Base-by-base conservation (phyloP, 768 basidiomycete genomes). In the Mycena haematopus region DNA sequence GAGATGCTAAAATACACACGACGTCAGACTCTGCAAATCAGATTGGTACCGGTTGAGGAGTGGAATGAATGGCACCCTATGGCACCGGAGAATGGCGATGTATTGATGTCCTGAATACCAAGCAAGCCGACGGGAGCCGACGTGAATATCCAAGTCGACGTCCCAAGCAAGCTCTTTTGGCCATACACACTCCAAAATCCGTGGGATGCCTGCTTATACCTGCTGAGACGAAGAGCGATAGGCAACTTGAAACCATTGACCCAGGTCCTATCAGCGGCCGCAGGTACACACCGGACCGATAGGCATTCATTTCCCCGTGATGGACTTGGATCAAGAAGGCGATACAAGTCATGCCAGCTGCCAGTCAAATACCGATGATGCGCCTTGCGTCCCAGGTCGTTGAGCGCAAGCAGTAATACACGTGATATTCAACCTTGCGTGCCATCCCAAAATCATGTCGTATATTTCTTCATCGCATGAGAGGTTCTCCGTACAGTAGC, bases 1-100 rank as follows among this genome's bases (percentile, higher is more conserved):
- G 54, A 15, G 31, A 9, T 14, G 2, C 27, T 19, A n/a, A 46
- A 29, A 49, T 29, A 57, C 47, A 51, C 55, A 57, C 61, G 55
- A 27, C 45, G 52, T 53, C 59, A 54, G 51, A 25, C 36, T 19
- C 40, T 22, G 29, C 44, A 47, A 36, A 27, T 21, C 52, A 25
- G 36, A 36, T 36, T 36, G 36, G 9, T 5, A 31, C 29, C 29
- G 29, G n/a, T n/a, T n/a, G n/a, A n/a, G n/a, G n/a, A n/a, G n/a
- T n/a, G n/a, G n/a, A n/a, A n/a, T 42, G n/a, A 36, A 25, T 52
- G 35, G 35, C 33, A 14, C 21, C 27, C n/a, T n/a, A n/a, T n/a
- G n/a, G n/a, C n/a, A n/a, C n/a, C 35, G 10, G 6, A n/a, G 33
- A 22, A 27, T n/a, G 17, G 35, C n/a, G 47, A 50, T 50, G 27